These are phyloP conservation scores for Peronospora farinosa DNA, from an alignment of 352 stramenopile species.

Conservation along the genomic window DNA sequence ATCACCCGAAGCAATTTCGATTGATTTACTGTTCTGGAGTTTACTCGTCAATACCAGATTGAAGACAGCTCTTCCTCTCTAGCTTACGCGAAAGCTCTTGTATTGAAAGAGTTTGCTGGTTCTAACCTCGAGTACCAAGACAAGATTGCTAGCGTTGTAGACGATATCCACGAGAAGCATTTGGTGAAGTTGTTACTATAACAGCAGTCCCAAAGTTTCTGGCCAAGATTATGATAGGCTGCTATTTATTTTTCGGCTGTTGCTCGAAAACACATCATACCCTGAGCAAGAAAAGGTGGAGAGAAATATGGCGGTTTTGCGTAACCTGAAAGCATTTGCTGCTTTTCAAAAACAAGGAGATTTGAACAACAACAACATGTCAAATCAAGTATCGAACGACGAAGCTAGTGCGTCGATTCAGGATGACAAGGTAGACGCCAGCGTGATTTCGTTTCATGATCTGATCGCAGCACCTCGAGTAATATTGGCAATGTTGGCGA, in stretches of 20 bases:
- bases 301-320: slow-evolving; percentile 51
- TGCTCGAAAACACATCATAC: slow-evolving; percentile 60
- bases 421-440: background rate
- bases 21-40: slow-evolving; percentile 76
- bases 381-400: background rate
- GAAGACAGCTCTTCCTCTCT: slow-evolving; percentile 68
- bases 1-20: slow-evolving; percentile 68
- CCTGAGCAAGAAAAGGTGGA: slow-evolving; percentile 52
- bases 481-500: slow-evolving; percentile 44
- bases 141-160: slow-evolving; percentile 66
- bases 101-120: slow-evolving; percentile 28
- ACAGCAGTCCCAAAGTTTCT: slow-evolving; percentile 44
- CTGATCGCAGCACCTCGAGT: slow-evolving; percentile 54
- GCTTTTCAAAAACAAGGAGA: slow-evolving; percentile 5
- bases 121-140: slow-evolving; percentile 57
- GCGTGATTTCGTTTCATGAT: slow-evolving; percentile 53
- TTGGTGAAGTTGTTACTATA: slow-evolving; percentile 50
- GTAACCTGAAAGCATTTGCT: slow-evolving; percentile 40
- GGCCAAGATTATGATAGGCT: slow-evolving; percentile 64
- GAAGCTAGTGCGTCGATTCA: background rate
- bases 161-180: slow-evolving; percentile 73
- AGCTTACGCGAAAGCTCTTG: slow-evolving; percentile 58
- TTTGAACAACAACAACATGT: background rate
- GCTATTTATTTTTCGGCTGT: slow-evolving; percentile 62
- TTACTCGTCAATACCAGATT: slow-evolving; percentile 80